Evolutionary conservation across 2,329 filamentous ascomycete genomes (phyloP).

Genomic region (Fusarium redolens): DNA sequence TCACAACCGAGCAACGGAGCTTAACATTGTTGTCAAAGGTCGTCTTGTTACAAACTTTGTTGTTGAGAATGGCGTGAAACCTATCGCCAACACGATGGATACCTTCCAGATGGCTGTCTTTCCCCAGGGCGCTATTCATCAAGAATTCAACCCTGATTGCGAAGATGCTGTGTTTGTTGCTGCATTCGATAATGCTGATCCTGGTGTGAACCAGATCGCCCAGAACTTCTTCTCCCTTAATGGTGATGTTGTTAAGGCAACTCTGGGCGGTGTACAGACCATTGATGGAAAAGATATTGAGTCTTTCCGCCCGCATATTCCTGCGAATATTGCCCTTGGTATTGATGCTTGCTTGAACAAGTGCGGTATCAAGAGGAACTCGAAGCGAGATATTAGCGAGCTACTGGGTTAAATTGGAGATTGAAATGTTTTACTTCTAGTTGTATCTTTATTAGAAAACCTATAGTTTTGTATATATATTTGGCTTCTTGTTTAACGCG

Average conservation of each 20-base stretch:
- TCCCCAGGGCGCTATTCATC: slow-evolving; percentile 61
- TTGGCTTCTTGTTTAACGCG: neutral
- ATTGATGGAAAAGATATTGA: slow-evolving; percentile 23
- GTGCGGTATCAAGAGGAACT: slow-evolving; percentile 14
- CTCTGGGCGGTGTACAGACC: neutral
- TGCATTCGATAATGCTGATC: slow-evolving; percentile 58
- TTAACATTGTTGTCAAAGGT: slow-evolving; percentile 19
- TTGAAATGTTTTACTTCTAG: accelerated
- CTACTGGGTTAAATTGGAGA: neutral
- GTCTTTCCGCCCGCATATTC: slow-evolving; percentile 1
- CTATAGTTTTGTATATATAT: neutral
- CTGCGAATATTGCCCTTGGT: slow-evolving; percentile 14
- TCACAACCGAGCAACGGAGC: slow-evolving; percentile 14
- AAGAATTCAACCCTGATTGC: slow-evolving; percentile 64
- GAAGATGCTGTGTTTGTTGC: slow-evolving; percentile 61
- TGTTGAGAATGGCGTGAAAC: slow-evolving; percentile 21
- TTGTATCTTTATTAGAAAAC: neutral
- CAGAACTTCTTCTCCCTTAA: slow-evolving; percentile 44
- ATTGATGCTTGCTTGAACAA: slow-evolving; percentile 26
- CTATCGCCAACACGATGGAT: slow-evolving; percentile 53
- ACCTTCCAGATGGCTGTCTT: slow-evolving; percentile 60
- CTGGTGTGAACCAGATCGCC: slow-evolving; percentile 58
- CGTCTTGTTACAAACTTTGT: slow-evolving; percentile 17
- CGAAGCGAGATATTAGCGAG: slow-evolving; percentile 7
- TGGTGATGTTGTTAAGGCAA: neutral